These are phyloP conservation scores for Phytophthora macrochlamydospora DNA, from an alignment of 352 stramenopile genomes.

Conservation along the genomic window DNA sequence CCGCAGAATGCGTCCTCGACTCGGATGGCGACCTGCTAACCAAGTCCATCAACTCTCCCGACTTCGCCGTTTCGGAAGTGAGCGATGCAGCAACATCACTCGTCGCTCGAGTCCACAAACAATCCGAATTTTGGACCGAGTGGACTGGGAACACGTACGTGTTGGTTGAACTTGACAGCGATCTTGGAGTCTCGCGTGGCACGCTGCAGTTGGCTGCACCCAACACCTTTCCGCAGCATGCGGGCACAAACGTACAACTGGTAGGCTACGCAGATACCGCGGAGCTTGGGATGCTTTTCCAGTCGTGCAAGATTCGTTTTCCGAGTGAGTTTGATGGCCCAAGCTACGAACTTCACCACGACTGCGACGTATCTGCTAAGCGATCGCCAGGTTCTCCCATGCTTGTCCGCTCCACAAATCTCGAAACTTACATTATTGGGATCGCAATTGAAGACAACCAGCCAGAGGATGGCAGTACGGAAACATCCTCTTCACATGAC, in stretches of 20 bases:
- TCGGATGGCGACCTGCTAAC: constrained; percentile 29
- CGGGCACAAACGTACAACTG: constrained; percentile 56
- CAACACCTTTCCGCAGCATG: constrained; percentile 34
- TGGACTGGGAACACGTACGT: constrained; percentile 69
- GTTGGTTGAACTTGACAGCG: constrained; percentile 59
- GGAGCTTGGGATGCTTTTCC: constrained; percentile 36
- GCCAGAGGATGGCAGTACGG: constrained; percentile 2
- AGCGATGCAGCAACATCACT: constrained; percentile 11
- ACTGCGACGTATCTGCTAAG: constrained; percentile 59
- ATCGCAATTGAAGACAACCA: constrained; percentile 43
- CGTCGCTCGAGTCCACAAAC: constrained; percentile 56
- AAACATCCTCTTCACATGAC: constrained; percentile 34
- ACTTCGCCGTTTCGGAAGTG: constrained; percentile 37
- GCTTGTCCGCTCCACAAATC: constrained; percentile 56
- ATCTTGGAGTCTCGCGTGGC: constrained; percentile 39
- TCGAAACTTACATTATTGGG: constrained; percentile 69
- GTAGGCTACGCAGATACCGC: constrained; percentile 44
- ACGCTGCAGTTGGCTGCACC: constrained; percentile 42
- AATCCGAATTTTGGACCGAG: constrained; percentile 70
- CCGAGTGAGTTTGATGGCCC: constrained; percentile 42
- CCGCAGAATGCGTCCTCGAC: constrained; percentile 61
- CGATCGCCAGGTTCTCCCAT: constrained; percentile 58
- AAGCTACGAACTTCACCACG: constrained; percentile 60
- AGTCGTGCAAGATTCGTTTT: constrained; percentile 57
- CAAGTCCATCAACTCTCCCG: constrained; percentile 22